Conservation (phyloP, 805 yeast species). For the Ogataea pini region DNA sequence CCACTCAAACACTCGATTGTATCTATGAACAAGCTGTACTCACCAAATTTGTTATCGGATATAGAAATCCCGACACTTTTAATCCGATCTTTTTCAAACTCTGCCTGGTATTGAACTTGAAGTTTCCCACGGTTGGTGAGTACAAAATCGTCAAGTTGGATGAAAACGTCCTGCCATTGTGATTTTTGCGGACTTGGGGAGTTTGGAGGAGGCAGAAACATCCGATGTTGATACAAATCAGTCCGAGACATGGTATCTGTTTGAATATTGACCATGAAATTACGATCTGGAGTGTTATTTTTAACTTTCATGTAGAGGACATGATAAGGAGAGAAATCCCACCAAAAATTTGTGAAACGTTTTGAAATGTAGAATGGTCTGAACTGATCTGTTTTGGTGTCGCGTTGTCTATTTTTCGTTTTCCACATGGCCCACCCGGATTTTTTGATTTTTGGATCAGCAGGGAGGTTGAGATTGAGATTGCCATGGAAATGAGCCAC, state of each 20-base stretch:
- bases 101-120: slow-evolving; percentile 54
- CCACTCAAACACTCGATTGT: slow-evolving; percentile 72
- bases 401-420: slow-evolving; percentile 59
- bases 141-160: slow-evolving; percentile 77
- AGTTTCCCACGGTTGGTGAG: slow-evolving; percentile 75
- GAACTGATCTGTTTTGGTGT: slow-evolving; percentile 40
- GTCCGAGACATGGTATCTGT: slow-evolving; percentile 76
- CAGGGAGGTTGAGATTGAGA: slow-evolving; percentile 63
- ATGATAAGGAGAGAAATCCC: slow-evolving; percentile 70
- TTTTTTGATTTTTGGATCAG: slow-evolving; percentile 60
- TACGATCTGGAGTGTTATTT: slow-evolving; percentile 57
- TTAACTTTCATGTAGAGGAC: slow-evolving; percentile 70
- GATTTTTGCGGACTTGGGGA: too few relatives aligned
- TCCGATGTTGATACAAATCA: slow-evolving; percentile 79
- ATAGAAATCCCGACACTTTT: slow-evolving; percentile 78
- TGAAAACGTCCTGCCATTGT: slow-evolving; percentile 79
- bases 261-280: slow-evolving; percentile 78
- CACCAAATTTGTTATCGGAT: slow-evolving; percentile 76
- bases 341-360: slow-evolving; percentile 44
- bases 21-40: slow-evolving; percentile 67
- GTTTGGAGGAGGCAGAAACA: slow-evolving; percentile 51
- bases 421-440: slow-evolving; percentile 84
- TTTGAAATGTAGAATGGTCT: slow-evolving; percentile 41
- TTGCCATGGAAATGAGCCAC: slow-evolving; percentile 73
- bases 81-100: slow-evolving; percentile 61